Evolutionary conservation across 2,329 filamentous ascomycete species (phyloP).

Genomic region (Podosphaera xanthii): DNA sequence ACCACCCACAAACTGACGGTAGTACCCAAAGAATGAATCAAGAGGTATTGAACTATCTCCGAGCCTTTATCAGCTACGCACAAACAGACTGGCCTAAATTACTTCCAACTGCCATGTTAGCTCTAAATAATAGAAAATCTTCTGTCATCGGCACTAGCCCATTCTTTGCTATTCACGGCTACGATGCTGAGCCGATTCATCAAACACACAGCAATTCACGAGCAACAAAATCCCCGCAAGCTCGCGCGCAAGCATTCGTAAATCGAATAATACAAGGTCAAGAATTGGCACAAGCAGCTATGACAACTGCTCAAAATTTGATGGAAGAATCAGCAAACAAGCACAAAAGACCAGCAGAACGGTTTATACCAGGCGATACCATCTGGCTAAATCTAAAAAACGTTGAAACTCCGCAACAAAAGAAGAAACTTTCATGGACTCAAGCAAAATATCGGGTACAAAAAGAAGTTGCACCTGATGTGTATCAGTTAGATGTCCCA

Average conservation of each 20-base stretch:
- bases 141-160: not conserved
- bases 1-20: not conserved
- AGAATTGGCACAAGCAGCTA: not conserved
- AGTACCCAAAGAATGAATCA: conserved; percentile 1
- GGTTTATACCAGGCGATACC: not conserved
- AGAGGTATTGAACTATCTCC: conserved; percentile 2
- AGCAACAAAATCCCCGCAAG: not conserved
- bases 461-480: not conserved
- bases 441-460: not conserved
- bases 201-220: not conserved
- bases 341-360: not conserved
- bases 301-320: not conserved
- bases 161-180: not conserved
- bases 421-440: conserved; percentile 1
- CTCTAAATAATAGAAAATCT: not conserved
- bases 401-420: not conserved
- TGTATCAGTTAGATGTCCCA: not conserved
- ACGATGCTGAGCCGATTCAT: not conserved
- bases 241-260: not conserved
- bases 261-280: not conserved
- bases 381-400: conserved; percentile 1
- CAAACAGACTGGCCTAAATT: conserved; percentile 2
- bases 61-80: conserved; percentile 3
- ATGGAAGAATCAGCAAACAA: not conserved
- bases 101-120: conserved; percentile 1